Evolutionary conservation across 768 basidiomycete species (phyloP), one percentile per base, ranked within the genome.

Genomic region (Clavulina sp.): DNA sequence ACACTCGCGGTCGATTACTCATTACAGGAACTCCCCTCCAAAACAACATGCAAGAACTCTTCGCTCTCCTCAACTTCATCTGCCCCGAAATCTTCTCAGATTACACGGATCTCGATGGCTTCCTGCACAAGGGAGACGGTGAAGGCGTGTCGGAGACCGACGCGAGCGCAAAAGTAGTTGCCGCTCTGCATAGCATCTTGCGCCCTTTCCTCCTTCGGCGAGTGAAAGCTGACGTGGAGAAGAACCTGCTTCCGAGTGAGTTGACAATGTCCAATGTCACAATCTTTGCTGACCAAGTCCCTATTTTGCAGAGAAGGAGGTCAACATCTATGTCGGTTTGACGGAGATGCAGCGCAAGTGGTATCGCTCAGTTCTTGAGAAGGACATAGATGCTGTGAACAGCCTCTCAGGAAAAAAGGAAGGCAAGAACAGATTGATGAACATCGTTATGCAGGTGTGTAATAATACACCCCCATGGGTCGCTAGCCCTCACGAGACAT

Each of bases 371-470:
- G 83, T 99, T 4, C 66, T 97, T 52, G 91, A 96, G 67, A 97
- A 97, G 68, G 93, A 97, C 62, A 96, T 99, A 52, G 93, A 97
- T 61, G 93, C 93, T 5, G 95, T 99, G 38, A 96, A 96, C 61
- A 91, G 87, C 36, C 69, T 91, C 30, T 86, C 87, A 1, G 89
- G 92, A 5, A 96, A 95, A 74, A 97, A 97, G 63, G 95, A 99
- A 64, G 93, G 93, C 51, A 99, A 97, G 69, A 96, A 92, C 3
- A 71, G 93, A 31, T 65, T 97, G 48, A 88, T 96, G 81, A 99
- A 97, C 63, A 91, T 99, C 73, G 95, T 97, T 55, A 97, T 97
- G 95, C 95, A 99, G 73, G 76, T 86, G 19, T n/a, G 69, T 52
- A 19, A 59, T 51, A 41, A 5, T 38, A n/a, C 53, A 7, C 18